phyloP scores from a whole-genome alignment of 352 stramenopile genomes.

The Phytophthora cryptogea region DNA sequence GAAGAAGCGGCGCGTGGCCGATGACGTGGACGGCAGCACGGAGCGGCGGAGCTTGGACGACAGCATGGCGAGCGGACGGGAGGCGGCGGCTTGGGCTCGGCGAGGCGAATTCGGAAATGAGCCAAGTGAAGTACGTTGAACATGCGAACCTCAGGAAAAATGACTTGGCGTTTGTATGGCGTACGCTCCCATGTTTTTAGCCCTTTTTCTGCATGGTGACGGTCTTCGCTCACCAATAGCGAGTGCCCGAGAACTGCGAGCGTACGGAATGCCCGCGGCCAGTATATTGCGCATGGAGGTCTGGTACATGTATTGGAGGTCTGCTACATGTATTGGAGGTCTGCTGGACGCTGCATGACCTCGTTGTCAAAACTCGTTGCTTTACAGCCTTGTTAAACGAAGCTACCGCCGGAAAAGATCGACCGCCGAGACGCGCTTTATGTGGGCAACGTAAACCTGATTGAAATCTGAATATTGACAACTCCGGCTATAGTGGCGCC shows the following conservation, averaged over 20 bases:
- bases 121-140: slow-evolving; percentile 9
- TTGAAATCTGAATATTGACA: too few relatives aligned
- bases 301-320: too few relatives aligned
- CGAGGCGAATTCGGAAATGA: slow-evolving; percentile 39
- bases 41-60: slow-evolving; percentile 37
- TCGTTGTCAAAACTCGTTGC: too few relatives aligned
- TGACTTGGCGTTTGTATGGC: slow-evolving; percentile 29
- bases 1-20: slow-evolving; percentile 39
- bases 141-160: background rate
- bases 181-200: slow-evolving; percentile 28
- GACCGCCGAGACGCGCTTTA: background rate
- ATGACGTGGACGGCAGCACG: slow-evolving; percentile 19
- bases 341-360: background rate
- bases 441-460: background rate
- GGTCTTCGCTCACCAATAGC: too few relatives aligned
- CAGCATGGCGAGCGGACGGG: slow-evolving; percentile 21
- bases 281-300: background rate
- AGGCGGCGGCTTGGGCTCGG: slow-evolving; percentile 7
- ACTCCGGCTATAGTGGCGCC: too few relatives aligned
- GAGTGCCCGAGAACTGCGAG: slow-evolving; percentile 6
- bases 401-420: background rate
- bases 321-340: too few relatives aligned
- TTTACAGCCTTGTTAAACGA: background rate
- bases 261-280: slow-evolving; percentile 1
- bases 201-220: background rate